These are phyloP conservation scores for Malassezia pachydermatis DNA, from an alignment of 1,284 basidiomycete species.

Conservation along the genomic window DNA sequence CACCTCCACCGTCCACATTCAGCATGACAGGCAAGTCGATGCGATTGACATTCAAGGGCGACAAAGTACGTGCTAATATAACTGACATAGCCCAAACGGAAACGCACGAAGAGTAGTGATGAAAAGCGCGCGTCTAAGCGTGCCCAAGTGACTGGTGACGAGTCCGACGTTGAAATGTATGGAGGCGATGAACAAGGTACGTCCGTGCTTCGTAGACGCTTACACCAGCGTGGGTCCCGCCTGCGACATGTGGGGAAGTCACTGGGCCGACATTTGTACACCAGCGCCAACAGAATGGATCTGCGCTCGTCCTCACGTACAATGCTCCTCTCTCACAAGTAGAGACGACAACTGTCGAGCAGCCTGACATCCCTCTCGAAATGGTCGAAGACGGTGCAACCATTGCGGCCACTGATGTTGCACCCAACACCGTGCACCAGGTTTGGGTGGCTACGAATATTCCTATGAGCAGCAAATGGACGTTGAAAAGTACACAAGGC, in stretches of 20 bases:
- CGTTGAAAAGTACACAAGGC: constrained; percentile 32
- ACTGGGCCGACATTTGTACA: constrained; percentile 12
- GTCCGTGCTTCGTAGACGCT: not conserved
- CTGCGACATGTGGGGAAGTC: constrained; percentile 3
- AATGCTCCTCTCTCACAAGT: constrained; percentile 9
- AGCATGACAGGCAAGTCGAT: constrained; percentile 8
- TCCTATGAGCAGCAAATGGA: constrained; percentile 21
- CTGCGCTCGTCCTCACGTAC: constrained; percentile 6
- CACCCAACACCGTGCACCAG: constrained; percentile 33
- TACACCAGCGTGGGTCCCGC: constrained; percentile 14
- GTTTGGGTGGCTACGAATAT: constrained; percentile 31
- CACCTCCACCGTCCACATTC: not conserved
- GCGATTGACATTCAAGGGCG: constrained; percentile 18
- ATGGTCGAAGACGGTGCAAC: constrained; percentile 10
- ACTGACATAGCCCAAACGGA: constrained; percentile 14
- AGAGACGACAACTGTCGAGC: constrained; percentile 7
- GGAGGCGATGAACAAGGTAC: constrained; percentile 18
- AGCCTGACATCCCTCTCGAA: not conserved
- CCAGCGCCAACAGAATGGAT: constrained; percentile 1
- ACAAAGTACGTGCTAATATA: constrained; percentile 9
- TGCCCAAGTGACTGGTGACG: not conserved
- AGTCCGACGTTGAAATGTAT: constrained; percentile 16
- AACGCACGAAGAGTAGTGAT: not conserved
- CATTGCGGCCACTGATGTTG: constrained; percentile 14
- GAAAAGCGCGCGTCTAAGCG: not conserved